These are phyloP conservation scores for Acidiella bohemica DNA, from an alignment of 495 filamentous ascomycete genomes.

Conservation along the genomic window DNA sequence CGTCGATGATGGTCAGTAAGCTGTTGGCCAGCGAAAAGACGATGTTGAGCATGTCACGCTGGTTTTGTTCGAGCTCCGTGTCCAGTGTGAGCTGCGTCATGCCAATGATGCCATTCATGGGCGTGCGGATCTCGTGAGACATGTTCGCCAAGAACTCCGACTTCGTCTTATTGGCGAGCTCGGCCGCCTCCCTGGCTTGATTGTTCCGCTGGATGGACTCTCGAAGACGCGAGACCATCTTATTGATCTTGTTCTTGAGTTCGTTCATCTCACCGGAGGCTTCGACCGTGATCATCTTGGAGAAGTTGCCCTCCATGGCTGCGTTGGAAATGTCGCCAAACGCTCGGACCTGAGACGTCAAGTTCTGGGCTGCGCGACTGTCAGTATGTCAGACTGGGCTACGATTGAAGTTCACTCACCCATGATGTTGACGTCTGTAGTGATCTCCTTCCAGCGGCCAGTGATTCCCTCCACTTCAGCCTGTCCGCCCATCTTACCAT, in stretches of 20 bases:
- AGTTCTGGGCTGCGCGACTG: no score
- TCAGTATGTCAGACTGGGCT: no score
- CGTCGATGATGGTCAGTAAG: constrained; percentile 94
- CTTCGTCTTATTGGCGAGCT: constrained; percentile 95
- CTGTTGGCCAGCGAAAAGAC: constrained; percentile 97
- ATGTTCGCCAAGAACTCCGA: constrained; percentile 99
- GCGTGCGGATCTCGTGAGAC: constrained; percentile 97
- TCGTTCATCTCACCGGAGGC: constrained; percentile 99
- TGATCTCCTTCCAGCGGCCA: constrained; percentile 97
- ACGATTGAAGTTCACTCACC: no score
- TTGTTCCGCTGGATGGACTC: constrained; percentile 97
- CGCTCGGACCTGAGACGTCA: constrained; percentile 93
- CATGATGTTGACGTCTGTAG: constrained; percentile 97
- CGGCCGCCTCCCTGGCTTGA: constrained; percentile 88
- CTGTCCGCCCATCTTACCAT: constrained; percentile 97
- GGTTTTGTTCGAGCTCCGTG: constrained; percentile 86
- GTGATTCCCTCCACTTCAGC: constrained; percentile 89
- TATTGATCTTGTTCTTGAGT: constrained; percentile 96
- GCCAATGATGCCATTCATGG: constrained; percentile 77
- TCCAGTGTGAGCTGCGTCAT: constrained; percentile 97
- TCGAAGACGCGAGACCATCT: constrained; percentile 92
- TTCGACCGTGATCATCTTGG: constrained; percentile 92
- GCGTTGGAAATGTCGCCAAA: constrained; percentile 97
- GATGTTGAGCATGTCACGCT: constrained; percentile 97
- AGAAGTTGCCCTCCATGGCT: constrained; percentile 93